Conservation (phyloP, 2,329 filamentous ascomycete species). For the Akanthomyces uredinophilus region DNA sequence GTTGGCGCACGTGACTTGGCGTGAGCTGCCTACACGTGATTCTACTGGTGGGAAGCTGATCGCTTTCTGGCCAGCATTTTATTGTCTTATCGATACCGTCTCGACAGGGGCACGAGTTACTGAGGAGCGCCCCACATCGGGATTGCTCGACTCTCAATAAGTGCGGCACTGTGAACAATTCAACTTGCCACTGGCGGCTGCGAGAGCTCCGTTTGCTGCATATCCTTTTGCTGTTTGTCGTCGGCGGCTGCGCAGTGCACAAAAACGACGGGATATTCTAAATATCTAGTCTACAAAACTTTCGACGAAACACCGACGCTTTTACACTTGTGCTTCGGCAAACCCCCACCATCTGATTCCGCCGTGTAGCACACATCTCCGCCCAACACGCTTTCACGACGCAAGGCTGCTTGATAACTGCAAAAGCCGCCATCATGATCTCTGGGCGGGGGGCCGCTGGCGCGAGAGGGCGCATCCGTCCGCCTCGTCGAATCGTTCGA, state of each 20-base stretch:
- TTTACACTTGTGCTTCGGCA: no score
- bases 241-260: neutral
- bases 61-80: neutral
- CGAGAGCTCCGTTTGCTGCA: neutral
- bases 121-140: conserved; percentile 1
- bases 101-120: neutral
- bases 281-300: neutral
- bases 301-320: neutral
- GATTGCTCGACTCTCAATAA: neutral
- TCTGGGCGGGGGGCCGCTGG: conserved; percentile 43
- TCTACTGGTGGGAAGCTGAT: neutral
- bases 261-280: neutral
- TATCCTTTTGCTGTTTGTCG: neutral
- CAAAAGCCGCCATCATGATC: conserved; percentile 34
- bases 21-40: conserved; percentile 3
- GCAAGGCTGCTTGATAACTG: neutral
- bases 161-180: neutral
- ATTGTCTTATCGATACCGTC: neutral
- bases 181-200: neutral
- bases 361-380: neutral
- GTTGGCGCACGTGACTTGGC: conserved; percentile 3
- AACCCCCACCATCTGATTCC: neutral
- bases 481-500: conserved; percentile 38
- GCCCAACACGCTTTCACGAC: neutral
- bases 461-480: conserved; percentile 35